Base-by-base conservation (phyloP, 495 filamentous ascomycete species). In the Neurospora tetrasperma region DNA sequence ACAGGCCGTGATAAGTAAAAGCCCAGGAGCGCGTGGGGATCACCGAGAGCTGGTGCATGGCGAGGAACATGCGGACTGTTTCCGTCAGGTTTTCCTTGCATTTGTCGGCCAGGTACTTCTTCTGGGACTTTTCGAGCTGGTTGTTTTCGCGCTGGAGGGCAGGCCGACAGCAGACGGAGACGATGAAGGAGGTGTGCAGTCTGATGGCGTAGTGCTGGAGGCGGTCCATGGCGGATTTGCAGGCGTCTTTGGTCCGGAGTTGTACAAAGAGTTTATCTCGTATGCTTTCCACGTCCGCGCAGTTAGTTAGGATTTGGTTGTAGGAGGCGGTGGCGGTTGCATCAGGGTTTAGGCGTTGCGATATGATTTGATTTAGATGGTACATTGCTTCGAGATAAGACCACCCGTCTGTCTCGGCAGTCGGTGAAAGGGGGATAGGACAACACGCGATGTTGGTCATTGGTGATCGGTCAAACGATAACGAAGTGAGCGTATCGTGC, bases 1-100 rank as follows among this genome's bases (percentile, higher is more conserved):
- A 88, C 23, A 92, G 83, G 10, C 88, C 88, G 70, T 90, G 88
- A 72, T 90, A 90, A 0, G 89, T 87, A 66, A 90, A 88, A 6
- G 89, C 88, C 90, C 90, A 92, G 16, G 88, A 90, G 27, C 89
- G 85, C 8, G 87, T 88, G 0, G 89, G 89, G 62, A 89, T 89
- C 2, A 89, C 84, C 6, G 89, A 90, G 72, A 90, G 81, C 74
- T 90, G 88, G 74, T 90, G 89, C 82, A 92, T 88, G 14, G 89
- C 88, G 8, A 90, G 81, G 78, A 91, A 92, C 81, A 90, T 90
- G 74, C 89, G 85, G 2, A 92, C 88, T 12, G 89, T 91, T 76
- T 91, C 89, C 8, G 86, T 85, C 11, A 92, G 77, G 76, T 89
- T 90, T 38, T 83, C 78, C 74, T 90, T 89, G 80, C 90, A 92